Conservation (phyloP, 306 rosid genomes). For the Trifolium repens region DNA sequence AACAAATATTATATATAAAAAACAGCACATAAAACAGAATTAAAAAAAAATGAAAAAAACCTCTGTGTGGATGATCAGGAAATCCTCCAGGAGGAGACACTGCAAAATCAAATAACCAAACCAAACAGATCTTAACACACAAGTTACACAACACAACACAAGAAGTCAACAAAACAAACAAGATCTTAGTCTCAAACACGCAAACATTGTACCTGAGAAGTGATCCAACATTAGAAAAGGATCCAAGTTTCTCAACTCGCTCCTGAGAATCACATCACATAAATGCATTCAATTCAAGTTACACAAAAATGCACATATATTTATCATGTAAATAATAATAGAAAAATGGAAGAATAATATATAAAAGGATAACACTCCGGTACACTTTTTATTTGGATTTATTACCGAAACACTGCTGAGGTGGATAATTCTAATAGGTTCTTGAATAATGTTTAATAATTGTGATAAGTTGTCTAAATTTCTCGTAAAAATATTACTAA, state of each 20-base stretch:
- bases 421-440: too few species aligned
- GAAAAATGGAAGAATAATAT: neutral
- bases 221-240: slow-evolving; percentile 56
- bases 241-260: slow-evolving; percentile 53
- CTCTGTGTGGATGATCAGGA: slow-evolving; percentile 63
- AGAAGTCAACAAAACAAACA: neutral
- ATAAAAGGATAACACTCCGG: too few species aligned
- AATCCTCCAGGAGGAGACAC: slow-evolving; percentile 58
- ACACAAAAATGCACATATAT: too few species aligned
- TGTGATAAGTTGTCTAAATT: too few species aligned
- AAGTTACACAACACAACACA: neutral
- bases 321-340: too few species aligned
- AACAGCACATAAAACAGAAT: neutral
- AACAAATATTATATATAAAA: neutral
- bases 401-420: too few species aligned
- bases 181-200: neutral
- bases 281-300: neutral
- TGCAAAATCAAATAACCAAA: slow-evolving; percentile 40
- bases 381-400: too few species aligned
- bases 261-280: slow-evolving; percentile 35
- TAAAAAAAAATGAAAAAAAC: neutral
- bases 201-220: slow-evolving; percentile 49
- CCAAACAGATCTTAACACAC: neutral
- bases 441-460: too few species aligned
- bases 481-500: too few species aligned